Conservation (phyloP, 2,329 filamentous ascomycete species). For the Aspergillus ibericus region DNA sequence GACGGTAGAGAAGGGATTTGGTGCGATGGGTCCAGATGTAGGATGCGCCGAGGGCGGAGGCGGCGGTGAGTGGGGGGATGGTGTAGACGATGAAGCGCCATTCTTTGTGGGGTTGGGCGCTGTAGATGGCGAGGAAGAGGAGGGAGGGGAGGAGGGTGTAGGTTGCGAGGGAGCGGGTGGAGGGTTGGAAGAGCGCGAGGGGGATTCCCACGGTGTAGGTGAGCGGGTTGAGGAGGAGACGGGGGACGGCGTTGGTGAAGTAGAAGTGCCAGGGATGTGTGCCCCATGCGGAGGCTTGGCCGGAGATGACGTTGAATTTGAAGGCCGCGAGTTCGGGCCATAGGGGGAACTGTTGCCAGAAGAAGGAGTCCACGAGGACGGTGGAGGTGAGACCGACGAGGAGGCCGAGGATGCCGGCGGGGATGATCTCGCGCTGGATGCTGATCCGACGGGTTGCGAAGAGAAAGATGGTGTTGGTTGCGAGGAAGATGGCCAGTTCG, state of each 20-base stretch:
- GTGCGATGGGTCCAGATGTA: conserved; percentile 66
- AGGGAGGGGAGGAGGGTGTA: conserved; percentile 65
- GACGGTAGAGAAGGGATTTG: conserved; percentile 59
- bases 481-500: conserved; percentile 80
- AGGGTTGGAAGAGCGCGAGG: conserved; percentile 52
- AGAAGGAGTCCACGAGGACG: conserved; percentile 81
- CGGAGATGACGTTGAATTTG: conserved; percentile 84
- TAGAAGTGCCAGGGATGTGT: conserved; percentile 84
- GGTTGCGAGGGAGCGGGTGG: conserved; percentile 53
- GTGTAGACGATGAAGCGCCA: conserved; percentile 91
- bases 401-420: conserved; percentile 65
- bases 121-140: conserved; percentile 76
- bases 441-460: conserved; percentile 58
- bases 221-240: conserved; percentile 79
- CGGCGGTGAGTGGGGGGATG: conserved; percentile 75
- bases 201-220: conserved; percentile 55
- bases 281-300: conserved; percentile 84
- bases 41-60: conserved; percentile 71
- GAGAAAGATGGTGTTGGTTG: conserved; percentile 64
- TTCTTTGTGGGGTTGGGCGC: conserved; percentile 90
- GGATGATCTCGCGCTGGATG: conserved; percentile 57
- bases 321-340: conserved; percentile 93
- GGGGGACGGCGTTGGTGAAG: conserved; percentile 76
- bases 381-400: conserved; percentile 67
- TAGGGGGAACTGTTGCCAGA: conserved; percentile 76